A percentile compares a stretch with the other conserved stretches of the same genome.
Evolutionary conservation across 352 stramenopile genomes (phyloP).

Genomic region (Sclerospora graminicola): DNA sequence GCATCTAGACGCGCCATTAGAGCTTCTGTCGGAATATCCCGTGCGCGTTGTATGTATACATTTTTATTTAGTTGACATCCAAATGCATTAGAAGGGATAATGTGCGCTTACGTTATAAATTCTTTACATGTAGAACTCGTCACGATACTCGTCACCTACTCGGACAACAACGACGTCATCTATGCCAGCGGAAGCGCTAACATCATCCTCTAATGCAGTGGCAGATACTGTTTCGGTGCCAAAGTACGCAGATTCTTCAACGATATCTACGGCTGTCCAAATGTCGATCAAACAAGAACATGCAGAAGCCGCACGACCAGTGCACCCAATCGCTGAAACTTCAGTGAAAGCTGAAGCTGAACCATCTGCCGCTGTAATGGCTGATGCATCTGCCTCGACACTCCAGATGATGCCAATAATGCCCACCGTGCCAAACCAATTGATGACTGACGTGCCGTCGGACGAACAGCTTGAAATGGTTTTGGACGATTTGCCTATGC

Average conservation of each 20-base stretch:
- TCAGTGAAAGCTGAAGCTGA: conserved; percentile 11
- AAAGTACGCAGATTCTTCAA: no score
- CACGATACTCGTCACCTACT: conserved; percentile 19
- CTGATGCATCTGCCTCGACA: background rate
- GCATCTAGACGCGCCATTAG: conserved; percentile 59
- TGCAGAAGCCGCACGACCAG: no score
- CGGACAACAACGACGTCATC: conserved; percentile 1
- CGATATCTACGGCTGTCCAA: no score
- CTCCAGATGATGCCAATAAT: conserved; percentile 23
- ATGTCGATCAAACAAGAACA: no score
- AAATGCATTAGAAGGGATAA: background rate
- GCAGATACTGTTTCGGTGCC: background rate
- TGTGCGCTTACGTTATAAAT: background rate
- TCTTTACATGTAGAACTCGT: conserved; percentile 11
- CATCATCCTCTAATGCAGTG: conserved; percentile 5
- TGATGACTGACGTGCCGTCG: conserved; percentile 35
- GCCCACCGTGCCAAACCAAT: conserved; percentile 19
- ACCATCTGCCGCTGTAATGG: background rate
- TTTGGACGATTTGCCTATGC: conserved; percentile 61
- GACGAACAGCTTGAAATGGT: conserved; percentile 65
- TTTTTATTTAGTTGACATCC: background rate
- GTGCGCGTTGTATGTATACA: conserved; percentile 25
- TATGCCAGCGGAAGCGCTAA: conserved; percentile 4
- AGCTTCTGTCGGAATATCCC: conserved; percentile 57
- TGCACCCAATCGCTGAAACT: no score